Evolutionary conservation across 2,329 filamentous ascomycete genomes (phyloP).

Genomic region (Verticillium alfalfae): DNA sequence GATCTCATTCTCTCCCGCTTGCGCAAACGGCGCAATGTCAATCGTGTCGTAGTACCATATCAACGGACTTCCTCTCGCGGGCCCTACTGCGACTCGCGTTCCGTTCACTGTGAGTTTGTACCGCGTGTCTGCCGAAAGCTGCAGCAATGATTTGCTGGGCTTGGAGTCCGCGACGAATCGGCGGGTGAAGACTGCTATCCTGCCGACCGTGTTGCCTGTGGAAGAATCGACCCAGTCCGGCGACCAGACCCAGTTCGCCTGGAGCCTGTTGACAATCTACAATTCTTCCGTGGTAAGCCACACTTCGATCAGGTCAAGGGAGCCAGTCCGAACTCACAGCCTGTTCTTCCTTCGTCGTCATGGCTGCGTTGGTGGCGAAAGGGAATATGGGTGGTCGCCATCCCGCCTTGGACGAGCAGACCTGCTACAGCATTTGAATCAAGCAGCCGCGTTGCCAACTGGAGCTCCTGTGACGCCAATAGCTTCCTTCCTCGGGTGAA

Average conservation of each 20-base stretch:
- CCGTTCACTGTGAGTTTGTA: conserved; percentile 36
- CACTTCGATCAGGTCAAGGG: neutral
- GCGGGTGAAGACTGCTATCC: conserved; percentile 23
- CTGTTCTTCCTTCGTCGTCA: neutral
- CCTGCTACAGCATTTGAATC: neutral
- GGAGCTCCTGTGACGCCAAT: neutral
- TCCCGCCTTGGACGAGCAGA: neutral
- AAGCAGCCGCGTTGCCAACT: neutral
- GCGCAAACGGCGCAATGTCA: conserved; percentile 19
- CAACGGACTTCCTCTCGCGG: conserved; percentile 24
- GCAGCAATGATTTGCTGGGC: conserved; percentile 15
- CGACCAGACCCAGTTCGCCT: conserved; percentile 31
- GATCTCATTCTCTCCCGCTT: conserved; percentile 18
- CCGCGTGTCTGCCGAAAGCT: conserved; percentile 32
- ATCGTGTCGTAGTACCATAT: conserved; percentile 26
- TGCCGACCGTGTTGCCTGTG: conserved; percentile 21
- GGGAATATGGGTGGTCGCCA: too few relatives aligned
- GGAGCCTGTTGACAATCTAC: conserved; percentile 24
- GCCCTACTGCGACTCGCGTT: conserved; percentile 25
- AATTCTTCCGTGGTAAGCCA: neutral
- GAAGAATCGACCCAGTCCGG: conserved; percentile 26
- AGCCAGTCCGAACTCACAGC: neutral
- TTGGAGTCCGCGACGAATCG: conserved; percentile 12
- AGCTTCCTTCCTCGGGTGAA: neutral
- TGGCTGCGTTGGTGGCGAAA: neutral